A percentile compares a stretch with the other conserved stretches of the same genome.
These are phyloP conservation scores for Gossypium schwendimanii DNA, from an alignment of 441 rosid species.

Conservation along the genomic window DNA sequence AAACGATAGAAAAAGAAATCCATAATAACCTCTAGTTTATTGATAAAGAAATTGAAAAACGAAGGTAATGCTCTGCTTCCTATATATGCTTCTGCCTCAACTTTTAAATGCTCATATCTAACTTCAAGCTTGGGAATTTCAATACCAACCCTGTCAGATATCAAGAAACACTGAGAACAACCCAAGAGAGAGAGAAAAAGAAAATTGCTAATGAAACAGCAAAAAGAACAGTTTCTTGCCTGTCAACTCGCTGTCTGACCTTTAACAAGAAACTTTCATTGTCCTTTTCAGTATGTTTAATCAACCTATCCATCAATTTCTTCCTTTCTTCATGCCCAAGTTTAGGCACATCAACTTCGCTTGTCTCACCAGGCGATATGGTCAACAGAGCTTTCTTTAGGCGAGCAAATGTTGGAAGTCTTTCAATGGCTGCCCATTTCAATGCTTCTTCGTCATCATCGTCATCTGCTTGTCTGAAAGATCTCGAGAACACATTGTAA, in stretches of 20 bases:
- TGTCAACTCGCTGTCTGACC: slow-evolving; percentile 49
- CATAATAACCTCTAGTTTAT: slow-evolving; percentile 30
- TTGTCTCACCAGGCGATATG: slow-evolving; percentile 27
- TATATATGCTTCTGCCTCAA: slow-evolving; percentile 27
- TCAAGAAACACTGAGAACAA: not conserved
- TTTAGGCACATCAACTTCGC: slow-evolving; percentile 38
- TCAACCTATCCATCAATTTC: slow-evolving; percentile 41
- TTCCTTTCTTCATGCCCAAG: slow-evolving; percentile 42
- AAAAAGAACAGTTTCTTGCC: slow-evolving; percentile 21
- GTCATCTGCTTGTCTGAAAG: slow-evolving; percentile 36
- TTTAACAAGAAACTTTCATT: slow-evolving; percentile 54
- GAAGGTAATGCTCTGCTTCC: slow-evolving; percentile 40
- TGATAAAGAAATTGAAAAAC: slow-evolving; percentile 27
- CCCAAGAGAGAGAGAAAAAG: not conserved
- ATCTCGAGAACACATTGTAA: slow-evolving; percentile 25
- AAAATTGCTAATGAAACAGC: not conserved
- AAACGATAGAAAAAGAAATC: not conserved
- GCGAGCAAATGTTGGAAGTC: slow-evolving; percentile 52
- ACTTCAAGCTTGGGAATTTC: slow-evolving; percentile 46
- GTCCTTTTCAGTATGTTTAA: slow-evolving; percentile 33
- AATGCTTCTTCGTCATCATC: slow-evolving; percentile 62
- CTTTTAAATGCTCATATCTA: slow-evolving; percentile 36
- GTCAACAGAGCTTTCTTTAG: slow-evolving; percentile 17
- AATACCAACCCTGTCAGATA: slow-evolving; percentile 32
- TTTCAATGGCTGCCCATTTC: slow-evolving; percentile 66